Base-by-base conservation (phyloP, 73 alveolate genomes). In the Paramecium primaurelia region DNA sequence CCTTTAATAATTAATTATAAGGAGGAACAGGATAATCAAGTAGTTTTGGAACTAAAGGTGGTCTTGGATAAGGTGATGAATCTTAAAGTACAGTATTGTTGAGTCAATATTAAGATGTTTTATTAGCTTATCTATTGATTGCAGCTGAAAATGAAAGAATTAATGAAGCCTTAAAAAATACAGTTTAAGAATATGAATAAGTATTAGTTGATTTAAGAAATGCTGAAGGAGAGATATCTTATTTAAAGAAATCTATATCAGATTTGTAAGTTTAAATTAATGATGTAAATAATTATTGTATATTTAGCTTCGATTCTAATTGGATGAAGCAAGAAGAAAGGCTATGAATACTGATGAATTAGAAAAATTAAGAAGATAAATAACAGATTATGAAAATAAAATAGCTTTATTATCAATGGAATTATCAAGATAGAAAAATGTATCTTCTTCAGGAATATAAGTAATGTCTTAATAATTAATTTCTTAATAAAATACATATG, bases 71-170 rank as follows among this genome's bases (percentile, higher is more conserved):
- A 16, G 87, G 60, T 4, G 58, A 37, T 37, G 64, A 38, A 12
- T 20, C 54, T 34, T 73, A 73, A 73, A 8, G 40, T 6, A 20
- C 87, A 12, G 47, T 37, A 8, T 4, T 25, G 8, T 38, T 73
- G 20, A 73, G 37, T 73, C 30, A 73, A 73, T 34, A 73, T 34
- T 73, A 73, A 44, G 91, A 80, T 80, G 71, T 42, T 40, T 47
- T 80, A 44, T 25, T 80, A 11, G 37, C 49, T 1, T 80, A 80
- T 80, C 45, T 80, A 4, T 47, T 80, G 49, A 44, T 80, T 11
- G 71, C 91, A 26, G 91, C 91, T 7, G 91, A 80, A 6, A 80
- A 80, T 47, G 91, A 80, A 26, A 80, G 91, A 80, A 25, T 80
- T 2, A 80, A 36, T 49, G 58, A 47, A 7, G 77, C 58, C 0